Percentiles rank a stretch among this genome's conserved stretches.
These are phyloP conservation scores for Aurantiochytrium sp. DNA, from an alignment of 108 stramenopile genomes.

Conservation along the genomic window DNA sequence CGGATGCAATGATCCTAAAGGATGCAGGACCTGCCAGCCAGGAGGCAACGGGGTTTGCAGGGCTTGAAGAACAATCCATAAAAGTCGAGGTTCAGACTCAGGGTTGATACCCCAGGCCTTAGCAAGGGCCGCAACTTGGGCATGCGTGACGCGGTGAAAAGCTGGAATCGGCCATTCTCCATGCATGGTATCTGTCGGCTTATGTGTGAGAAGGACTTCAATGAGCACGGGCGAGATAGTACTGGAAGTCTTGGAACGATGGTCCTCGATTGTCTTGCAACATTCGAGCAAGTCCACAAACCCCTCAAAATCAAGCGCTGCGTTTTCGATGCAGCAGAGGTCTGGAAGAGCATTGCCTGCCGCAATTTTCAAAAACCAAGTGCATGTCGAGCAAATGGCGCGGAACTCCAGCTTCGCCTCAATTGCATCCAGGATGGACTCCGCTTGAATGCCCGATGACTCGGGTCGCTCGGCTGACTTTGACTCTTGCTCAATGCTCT, in stretches of 20 bases:
- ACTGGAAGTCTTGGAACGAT: background rate
- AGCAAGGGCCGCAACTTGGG: background rate
- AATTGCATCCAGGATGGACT: background rate
- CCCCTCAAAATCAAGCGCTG: background rate
- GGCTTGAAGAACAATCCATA: background rate
- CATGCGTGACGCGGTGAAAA: background rate
- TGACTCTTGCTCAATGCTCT: background rate
- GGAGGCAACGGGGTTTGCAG: background rate
- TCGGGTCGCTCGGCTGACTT: background rate
- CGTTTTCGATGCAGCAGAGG: background rate
- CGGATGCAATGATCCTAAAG: background rate
- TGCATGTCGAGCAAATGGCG: background rate
- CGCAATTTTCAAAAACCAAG: background rate
- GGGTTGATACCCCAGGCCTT: background rate
- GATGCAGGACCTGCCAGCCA: background rate
- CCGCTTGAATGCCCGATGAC: background rate
- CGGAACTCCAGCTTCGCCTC: background rate
- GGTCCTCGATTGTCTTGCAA: background rate
- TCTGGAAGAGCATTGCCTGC: background rate
- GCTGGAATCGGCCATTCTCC: background rate
- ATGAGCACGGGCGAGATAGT: background rate
- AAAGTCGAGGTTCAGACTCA: background rate
- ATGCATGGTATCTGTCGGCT: background rate
- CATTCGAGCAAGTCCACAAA: background rate
- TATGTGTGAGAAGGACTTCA: background rate